Percentiles rank a stretch among this genome's conserved stretches.
Conservation (phyloP, 306 rosid species). For the Dicorynia guianensis region DNA sequence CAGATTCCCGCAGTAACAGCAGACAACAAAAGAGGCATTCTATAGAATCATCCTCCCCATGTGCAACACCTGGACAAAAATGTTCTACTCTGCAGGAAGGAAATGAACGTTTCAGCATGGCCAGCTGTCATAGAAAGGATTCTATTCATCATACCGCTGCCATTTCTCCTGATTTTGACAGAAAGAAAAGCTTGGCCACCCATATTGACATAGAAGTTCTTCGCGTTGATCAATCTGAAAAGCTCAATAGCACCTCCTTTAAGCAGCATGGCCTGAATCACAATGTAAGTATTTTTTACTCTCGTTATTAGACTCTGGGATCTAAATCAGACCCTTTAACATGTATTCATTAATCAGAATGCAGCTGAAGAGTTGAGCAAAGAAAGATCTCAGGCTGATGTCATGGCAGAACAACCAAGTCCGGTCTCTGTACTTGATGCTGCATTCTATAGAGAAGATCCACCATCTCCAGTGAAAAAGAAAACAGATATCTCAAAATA, state of each 20-base stretch:
- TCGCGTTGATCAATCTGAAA: slow-evolving; percentile 46
- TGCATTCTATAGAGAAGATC: slow-evolving; percentile 82
- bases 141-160: slow-evolving; percentile 47
- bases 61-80: slow-evolving; percentile 51
- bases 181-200: slow-evolving; percentile 47
- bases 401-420: slow-evolving; percentile 78
- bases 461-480: slow-evolving; percentile 91
- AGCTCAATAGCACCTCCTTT: slow-evolving; percentile 39
- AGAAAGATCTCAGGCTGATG: slow-evolving; percentile 50
- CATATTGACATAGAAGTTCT: slow-evolving; percentile 49
- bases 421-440: slow-evolving; percentile 95
- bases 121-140: slow-evolving; percentile 45
- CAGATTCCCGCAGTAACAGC: slow-evolving; percentile 56
- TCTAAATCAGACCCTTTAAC: slow-evolving; percentile 34
- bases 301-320: slow-evolving; percentile 12
- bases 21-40: slow-evolving; percentile 48
- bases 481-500: slow-evolving; percentile 66
- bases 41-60: slow-evolving; percentile 50
- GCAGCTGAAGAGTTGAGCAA: slow-evolving; percentile 46
- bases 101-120: slow-evolving; percentile 45
- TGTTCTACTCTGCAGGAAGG: slow-evolving; percentile 54
- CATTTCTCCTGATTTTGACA: slow-evolving; percentile 61
- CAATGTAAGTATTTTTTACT: slow-evolving; percentile 53
- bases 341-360: slow-evolving; percentile 52
- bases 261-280: slow-evolving; percentile 45